Evolutionary conservation across 2,329 filamentous ascomycete genomes (phyloP).

Genomic region (Cladosporium sp.): DNA sequence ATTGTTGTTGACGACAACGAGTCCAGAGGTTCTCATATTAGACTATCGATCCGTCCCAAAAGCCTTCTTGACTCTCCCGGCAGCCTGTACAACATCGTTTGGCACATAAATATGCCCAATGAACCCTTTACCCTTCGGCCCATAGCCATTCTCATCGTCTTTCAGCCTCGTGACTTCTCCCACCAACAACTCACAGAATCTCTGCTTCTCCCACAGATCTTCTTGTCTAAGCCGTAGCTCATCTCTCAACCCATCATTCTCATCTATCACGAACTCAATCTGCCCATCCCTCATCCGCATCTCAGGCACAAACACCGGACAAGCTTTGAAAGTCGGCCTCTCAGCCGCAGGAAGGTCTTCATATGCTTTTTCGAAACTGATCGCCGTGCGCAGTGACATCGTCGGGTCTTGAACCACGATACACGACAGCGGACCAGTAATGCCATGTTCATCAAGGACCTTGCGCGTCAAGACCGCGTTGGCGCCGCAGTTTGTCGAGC

Average conservation of each 20-base stretch:
- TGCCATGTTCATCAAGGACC: conserved; percentile 36
- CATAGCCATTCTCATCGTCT: conserved; percentile 47
- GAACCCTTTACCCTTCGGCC: conserved; percentile 45
- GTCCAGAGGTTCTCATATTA: neutral
- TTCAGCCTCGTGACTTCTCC: conserved; percentile 48
- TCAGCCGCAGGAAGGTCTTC: conserved; percentile 21
- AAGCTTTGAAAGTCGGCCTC: conserved; percentile 31
- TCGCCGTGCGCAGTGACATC: conserved; percentile 45
- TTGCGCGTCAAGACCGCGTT: conserved; percentile 43
- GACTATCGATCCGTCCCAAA: conserved; percentile 2
- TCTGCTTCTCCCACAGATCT: conserved; percentile 39
- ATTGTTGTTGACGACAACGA: neutral
- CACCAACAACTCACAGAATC: conserved; percentile 46
- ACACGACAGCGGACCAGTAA: conserved; percentile 29
- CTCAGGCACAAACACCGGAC: conserved; percentile 37
- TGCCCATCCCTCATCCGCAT: conserved; percentile 11
- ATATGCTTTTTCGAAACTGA: conserved; percentile 45
- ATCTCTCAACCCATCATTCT: neutral
- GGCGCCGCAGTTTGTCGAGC: conserved; percentile 49
- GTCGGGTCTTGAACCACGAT: conserved; percentile 50
- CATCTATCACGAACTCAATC: conserved; percentile 16
- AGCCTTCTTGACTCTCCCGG: neutral
- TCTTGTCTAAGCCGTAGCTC: neutral
- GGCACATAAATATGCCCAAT: conserved; percentile 49
- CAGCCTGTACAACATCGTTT: conserved; percentile 36